Evolutionary conservation across 108 stramenopile species (phyloP).

Genomic region (Cyclotella cryptica): DNA sequence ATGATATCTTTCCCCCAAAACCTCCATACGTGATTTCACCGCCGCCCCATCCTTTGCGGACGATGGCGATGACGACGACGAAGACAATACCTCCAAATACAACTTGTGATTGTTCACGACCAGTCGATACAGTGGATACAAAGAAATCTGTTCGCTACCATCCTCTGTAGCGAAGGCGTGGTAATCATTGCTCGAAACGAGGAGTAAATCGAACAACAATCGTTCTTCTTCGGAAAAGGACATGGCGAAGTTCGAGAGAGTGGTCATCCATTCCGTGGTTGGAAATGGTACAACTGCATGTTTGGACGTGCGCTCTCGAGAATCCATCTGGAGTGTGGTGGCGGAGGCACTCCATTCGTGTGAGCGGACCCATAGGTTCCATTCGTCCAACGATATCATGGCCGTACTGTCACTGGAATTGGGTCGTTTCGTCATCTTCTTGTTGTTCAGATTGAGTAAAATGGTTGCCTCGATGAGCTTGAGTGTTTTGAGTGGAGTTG

Average conservation of each 20-base stretch:
- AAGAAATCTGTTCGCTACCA: too few species aligned
- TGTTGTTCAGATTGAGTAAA: too few species aligned
- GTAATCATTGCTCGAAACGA: constrained; percentile 7
- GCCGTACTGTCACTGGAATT: too few species aligned
- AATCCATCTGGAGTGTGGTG: too few species aligned
- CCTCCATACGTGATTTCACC: constrained; percentile 15
- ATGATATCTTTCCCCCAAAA: constrained; percentile 17
- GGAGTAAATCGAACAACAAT: constrained; percentile 18
- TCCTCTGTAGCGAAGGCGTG: neutral
- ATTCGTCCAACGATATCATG: too few species aligned
- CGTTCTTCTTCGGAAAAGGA: constrained; percentile 25
- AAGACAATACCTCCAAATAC: constrained; percentile 9
- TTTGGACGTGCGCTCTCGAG: neutral
- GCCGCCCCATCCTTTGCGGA: constrained; percentile 23
- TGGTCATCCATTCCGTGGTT: neutral
- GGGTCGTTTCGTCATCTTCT: too few species aligned
- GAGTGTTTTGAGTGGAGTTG: too few species aligned
- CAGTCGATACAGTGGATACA: constrained; percentile 24
- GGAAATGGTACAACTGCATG: neutral
- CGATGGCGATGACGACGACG: too few species aligned
- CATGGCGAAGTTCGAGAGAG: neutral
- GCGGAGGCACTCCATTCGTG: too few species aligned
- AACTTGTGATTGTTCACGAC: constrained; percentile 1
- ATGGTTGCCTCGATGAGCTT: too few species aligned
- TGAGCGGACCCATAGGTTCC: too few species aligned